These are phyloP conservation scores for Ceriops zippeliana DNA, from an alignment of 345 rosid genomes.

Conservation along the genomic window DNA sequence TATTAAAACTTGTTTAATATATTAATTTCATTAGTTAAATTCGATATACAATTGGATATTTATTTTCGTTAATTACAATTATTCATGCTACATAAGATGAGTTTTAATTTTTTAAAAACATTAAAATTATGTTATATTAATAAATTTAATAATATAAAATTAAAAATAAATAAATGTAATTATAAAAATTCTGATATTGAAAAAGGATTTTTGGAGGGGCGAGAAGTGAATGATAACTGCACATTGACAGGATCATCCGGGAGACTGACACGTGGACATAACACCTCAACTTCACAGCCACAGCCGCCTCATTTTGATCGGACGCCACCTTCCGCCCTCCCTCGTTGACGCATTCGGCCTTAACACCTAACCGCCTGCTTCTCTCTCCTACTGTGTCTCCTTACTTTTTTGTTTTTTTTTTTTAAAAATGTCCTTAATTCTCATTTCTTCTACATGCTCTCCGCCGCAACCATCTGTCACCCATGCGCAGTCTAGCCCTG, in stretches of 20 bases:
- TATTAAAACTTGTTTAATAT: too few relatives aligned
- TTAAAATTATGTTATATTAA: too few relatives aligned
- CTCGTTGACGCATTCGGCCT: slow-evolving; percentile 36
- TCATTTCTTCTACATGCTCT: slow-evolving; percentile 11
- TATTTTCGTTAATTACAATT: too few relatives aligned
- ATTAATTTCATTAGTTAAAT: too few relatives aligned
- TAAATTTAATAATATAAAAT: too few relatives aligned
- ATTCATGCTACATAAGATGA: too few relatives aligned
- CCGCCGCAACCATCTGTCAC: slow-evolving; percentile 16
- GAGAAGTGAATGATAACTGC: slow-evolving; percentile 11
- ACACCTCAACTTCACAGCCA: neutral
- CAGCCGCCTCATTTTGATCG: neutral
- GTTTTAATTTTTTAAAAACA: too few relatives aligned
- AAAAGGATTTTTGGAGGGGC: neutral
- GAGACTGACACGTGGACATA: slow-evolving; percentile 39
- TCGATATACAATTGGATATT: too few relatives aligned
- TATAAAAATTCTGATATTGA: too few relatives aligned
- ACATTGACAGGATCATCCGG: neutral
- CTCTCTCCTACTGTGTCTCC: neutral
- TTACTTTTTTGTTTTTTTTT: neutral
- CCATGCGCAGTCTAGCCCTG: slow-evolving; percentile 42
- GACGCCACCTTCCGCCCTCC: slow-evolving; percentile 36
- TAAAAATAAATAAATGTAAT: too few relatives aligned
- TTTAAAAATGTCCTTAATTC: slow-evolving; percentile 36
- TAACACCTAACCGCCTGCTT: neutral